Evolutionary conservation across 2,329 filamentous ascomycete genomes (phyloP).

Genomic region (Fusarium pseudocircinatum): DNA sequence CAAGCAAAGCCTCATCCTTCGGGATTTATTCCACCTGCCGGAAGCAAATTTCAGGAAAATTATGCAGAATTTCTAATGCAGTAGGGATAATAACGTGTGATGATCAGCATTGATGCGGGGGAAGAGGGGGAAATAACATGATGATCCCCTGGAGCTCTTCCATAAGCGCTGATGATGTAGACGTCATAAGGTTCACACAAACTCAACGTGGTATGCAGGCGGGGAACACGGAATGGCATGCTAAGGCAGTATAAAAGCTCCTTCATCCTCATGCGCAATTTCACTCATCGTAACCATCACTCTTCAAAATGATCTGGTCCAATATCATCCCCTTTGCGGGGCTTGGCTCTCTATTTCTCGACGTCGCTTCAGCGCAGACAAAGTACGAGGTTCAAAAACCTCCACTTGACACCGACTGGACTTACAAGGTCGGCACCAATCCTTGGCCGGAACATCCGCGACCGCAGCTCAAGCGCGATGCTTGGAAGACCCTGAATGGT

Average conservation of each 20-base stretch:
- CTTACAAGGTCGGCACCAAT: conserved; percentile 59
- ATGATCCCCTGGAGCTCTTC: neutral
- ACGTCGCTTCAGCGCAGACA: conserved; percentile 2
- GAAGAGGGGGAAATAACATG: neutral
- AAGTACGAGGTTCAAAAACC: conserved; percentile 52
- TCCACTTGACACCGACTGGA: conserved; percentile 63
- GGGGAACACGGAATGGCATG: neutral
- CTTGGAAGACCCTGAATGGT: conserved; percentile 67
- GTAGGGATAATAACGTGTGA: neutral
- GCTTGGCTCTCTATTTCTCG: neutral
- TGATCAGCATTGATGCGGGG: conserved; percentile 17
- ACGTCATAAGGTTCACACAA: conserved; percentile 16
- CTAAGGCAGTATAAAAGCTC: neutral
- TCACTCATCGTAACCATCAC: neutral
- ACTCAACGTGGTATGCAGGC: conserved; percentile 2
- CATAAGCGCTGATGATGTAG: neutral
- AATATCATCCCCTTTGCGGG: neutral
- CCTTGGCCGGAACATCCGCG: conserved; percentile 69
- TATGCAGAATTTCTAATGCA: neutral
- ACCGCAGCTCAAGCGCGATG: conserved; percentile 62
- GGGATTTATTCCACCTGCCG: neutral
- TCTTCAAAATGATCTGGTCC: conserved; percentile 14
- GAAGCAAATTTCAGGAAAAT: neutral
- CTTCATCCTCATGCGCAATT: neutral
- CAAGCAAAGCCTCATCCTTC: conserved; percentile 4